These are phyloP conservation scores for Oxalis stricta DNA, from an alignment of 441 rosid genomes.

Conservation along the genomic window DNA sequence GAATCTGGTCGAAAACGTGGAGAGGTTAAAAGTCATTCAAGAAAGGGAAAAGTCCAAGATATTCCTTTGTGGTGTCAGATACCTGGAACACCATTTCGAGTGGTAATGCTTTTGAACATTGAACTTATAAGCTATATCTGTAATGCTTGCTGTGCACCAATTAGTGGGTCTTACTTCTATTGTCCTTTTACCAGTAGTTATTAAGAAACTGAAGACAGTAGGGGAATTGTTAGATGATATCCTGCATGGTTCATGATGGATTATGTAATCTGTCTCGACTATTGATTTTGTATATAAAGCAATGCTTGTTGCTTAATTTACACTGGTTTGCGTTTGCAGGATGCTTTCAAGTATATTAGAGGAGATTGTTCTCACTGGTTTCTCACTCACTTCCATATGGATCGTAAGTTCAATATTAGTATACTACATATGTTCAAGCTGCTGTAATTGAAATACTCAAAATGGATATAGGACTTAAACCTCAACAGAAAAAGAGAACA, in stretches of 20 bases:
- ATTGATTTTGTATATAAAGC: not conserved
- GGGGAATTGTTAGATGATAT: too few relatives aligned
- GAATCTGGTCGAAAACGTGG: slow-evolving; percentile 21
- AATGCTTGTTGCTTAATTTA: slow-evolving; percentile 11
- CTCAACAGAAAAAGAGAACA: too few relatives aligned
- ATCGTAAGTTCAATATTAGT: slow-evolving; percentile 54
- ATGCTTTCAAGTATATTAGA: slow-evolving; percentile 84
- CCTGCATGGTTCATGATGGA: too few relatives aligned
- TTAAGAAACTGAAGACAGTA: too few relatives aligned
- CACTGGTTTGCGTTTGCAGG: slow-evolving; percentile 40
- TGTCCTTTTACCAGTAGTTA: not conserved
- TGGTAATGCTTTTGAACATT: too few relatives aligned
- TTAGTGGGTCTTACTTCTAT: too few relatives aligned
- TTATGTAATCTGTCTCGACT: not conserved
- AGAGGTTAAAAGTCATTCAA: slow-evolving; percentile 20
- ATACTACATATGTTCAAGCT: slow-evolving; percentile 1
- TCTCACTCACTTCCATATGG: slow-evolving; percentile 94
- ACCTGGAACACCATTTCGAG: slow-evolving; percentile 82
- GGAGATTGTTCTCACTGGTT: slow-evolving; percentile 94
- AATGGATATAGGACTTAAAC: too few relatives aligned
- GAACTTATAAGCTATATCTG: too few relatives aligned
- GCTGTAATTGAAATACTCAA: not conserved
- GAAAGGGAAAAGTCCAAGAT: slow-evolving; percentile 36
- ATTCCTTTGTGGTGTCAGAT: slow-evolving; percentile 70
- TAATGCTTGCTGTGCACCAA: too few relatives aligned